Evolutionary conservation across 2,329 filamentous ascomycete genomes (phyloP), one percentile per base, ranked within the genome.

Genomic region (Zymoseptoria brevis): DNA sequence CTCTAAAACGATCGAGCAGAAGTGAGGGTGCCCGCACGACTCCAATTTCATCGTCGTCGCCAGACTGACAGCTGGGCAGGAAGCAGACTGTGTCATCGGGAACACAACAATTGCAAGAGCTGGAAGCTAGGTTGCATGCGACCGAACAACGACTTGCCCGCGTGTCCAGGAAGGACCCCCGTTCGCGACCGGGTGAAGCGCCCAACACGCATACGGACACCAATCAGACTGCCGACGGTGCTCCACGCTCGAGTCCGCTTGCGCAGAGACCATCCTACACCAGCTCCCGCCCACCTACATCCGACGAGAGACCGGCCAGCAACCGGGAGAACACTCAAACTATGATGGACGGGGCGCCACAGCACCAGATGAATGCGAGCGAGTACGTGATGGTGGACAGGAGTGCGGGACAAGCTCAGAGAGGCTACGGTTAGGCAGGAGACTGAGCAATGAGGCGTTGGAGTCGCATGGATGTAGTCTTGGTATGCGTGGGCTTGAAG

Each of bases 61-160:
- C n/a, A 22, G 19, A 52, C 60, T 61, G 54, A 58, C 51, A 24
- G 29, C 48, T 16, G 8, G 29, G 64, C 73, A 96, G 91, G 76
- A 94, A 94, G 77, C 85, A 90, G 71, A 83, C 84, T 61, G 86
- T 97, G 71, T 83, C 81, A 64, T 83, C 82, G 56, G 88, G 90
- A 72, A 84, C 83, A 57, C 83, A 85, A 63, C 90, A 96, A 75
- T 87, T 97, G 66, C 87, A 96, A 75, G 85, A 87, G 58, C 86
- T 97, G 69, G 90, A 96, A 76, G 85, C 85, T 56, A 87, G 86
- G 67, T 84, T 97, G 68, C 87, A 85, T 67, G 90, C 91, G 69
- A 90, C 94, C 75, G 92, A 96, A 76, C 82, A 88, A 67, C 87
- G 87, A 51, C 81, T 97, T 51, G 71, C 71, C 16, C 67, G 71